Base-by-base conservation (phyloP, 2,329 filamentous ascomycete species). In the Rhinocladiella mackenziei region DNA sequence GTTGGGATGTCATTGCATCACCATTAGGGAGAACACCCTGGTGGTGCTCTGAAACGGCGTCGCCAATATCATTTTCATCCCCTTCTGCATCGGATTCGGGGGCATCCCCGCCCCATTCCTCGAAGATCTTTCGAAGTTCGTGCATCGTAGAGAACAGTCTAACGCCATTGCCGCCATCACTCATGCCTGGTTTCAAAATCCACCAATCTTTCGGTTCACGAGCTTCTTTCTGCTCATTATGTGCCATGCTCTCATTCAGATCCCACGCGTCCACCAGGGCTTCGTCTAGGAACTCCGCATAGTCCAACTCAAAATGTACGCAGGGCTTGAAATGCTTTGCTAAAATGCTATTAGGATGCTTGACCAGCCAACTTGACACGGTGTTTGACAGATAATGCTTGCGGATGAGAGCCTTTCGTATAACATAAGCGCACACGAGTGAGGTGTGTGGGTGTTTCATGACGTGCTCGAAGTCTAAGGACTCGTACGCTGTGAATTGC, bases 141-240 rank as follows among this genome's bases (percentile, higher is more conserved):
- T 83, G 81, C 71, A 92, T 86, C 2, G 81, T 87, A 57, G 80
- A 86, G 65, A 98, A 98, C 0, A 98, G 71, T 28, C 87, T 72
- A 45, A 98, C 96, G 1, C 92, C 92, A 62, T 96, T 89, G 0
- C 91, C 92, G 17, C 91, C 78, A 62, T 98, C 92, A 64, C 88
- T 95, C 92, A 98, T 97, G 6, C 91, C 85, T 0, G 92, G 91
- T 67, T 98, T 98, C 48, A 98, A 66, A 55, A 98, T 97, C 92
- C 92, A 98, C 91, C 91, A 98, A 62, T 94, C 81, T 47, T 76
- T 75, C 30, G 76, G 68, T 18, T 65, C 62, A 5, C 41, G 18
- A 5, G 18, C 28, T 13, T 29, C 18, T 20, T 58, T 62, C 10
- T 64, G 66, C 37, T 77, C 78, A 56, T 95, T 95, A 33, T 73